Conservation (phyloP, 139 green algal genomes). For the Chlorella sorokiniana region DNA sequence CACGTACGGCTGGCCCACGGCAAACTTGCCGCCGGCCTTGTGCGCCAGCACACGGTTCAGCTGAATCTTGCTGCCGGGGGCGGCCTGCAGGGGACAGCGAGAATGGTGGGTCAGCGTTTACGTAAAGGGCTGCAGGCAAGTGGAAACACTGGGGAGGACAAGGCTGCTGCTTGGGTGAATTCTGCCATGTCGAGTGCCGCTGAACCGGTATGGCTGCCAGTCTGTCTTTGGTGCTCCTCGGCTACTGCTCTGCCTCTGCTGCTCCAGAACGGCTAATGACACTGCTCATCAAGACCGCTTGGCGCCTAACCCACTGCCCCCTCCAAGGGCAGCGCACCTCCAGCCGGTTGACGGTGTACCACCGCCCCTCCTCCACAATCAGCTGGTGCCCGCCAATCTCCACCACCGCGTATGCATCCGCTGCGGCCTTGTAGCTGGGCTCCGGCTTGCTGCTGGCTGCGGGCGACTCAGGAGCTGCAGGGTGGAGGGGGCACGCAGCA, state of each 20-base stretch:
- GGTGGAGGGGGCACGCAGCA: not conserved
- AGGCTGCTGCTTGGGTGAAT: no score
- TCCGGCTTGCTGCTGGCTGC: slow-evolving; percentile 22
- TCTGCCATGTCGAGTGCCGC: no score
- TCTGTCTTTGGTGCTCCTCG: no score
- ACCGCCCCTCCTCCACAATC: slow-evolving; percentile 91
- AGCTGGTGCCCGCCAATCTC: slow-evolving; percentile 90
- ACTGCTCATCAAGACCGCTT: not conserved
- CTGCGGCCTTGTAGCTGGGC: slow-evolving; percentile 35
- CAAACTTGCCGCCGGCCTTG: slow-evolving; percentile 80
- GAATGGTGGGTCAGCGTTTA: not conserved
- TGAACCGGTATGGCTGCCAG: no score
- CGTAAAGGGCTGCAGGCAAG: not conserved
- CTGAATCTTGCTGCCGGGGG: slow-evolving; percentile 80
- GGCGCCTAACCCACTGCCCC: not conserved
- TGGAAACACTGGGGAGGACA: no score
- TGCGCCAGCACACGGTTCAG: slow-evolving; percentile 89
- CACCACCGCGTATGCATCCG: slow-evolving; percentile 83
- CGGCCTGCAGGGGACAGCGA: slow-evolving; percentile 45
- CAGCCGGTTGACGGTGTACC: slow-evolving; percentile 94
- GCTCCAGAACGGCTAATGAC: no score
- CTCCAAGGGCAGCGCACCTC: slow-evolving; percentile 59
- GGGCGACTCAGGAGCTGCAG: slow-evolving; percentile 13
- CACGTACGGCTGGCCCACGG: slow-evolving; percentile 89
- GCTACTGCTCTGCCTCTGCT: no score